Evolutionary conservation across 169 alveolate species (phyloP).

Genomic region (Amoebophrya sp.): DNA sequence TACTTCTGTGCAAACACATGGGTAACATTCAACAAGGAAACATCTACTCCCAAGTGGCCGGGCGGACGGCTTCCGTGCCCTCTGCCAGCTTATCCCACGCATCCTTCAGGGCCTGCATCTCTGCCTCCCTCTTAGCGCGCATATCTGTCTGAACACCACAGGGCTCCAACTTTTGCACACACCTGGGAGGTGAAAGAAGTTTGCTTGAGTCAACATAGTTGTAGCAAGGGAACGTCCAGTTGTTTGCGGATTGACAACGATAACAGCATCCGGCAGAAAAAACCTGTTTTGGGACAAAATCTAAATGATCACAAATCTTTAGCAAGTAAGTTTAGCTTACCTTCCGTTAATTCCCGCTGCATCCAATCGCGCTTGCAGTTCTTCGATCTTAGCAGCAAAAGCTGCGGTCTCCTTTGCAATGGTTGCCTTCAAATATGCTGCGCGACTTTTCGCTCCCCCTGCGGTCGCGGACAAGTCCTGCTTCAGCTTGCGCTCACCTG

Average conservation of each 20-base stretch:
- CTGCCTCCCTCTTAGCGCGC: background rate
- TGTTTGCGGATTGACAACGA: too few species aligned
- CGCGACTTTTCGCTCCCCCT: background rate
- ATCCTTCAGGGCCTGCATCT: background rate
- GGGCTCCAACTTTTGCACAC: background rate
- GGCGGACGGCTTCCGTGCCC: background rate
- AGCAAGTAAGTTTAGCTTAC: too few species aligned
- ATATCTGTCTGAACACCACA: background rate
- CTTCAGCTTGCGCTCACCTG: background rate
- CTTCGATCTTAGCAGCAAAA: background rate
- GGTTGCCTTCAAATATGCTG: background rate
- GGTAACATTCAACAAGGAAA: too few species aligned
- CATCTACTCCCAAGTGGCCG: background rate
- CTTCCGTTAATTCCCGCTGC: background rate
- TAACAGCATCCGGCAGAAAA: too few species aligned
- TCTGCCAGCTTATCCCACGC: background rate
- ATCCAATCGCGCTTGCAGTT: background rate
- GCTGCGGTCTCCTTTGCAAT: background rate
- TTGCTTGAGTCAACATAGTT: too few species aligned
- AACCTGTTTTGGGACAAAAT: too few species aligned
- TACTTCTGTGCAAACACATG: too few species aligned
- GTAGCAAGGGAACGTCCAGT: too few species aligned
- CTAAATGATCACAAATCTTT: too few species aligned
- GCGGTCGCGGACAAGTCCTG: background rate
- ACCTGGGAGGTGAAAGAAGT: too few species aligned